Conservation (phyloP, 1,139 yeast genomes). For the Scheffersomyces segobiensis region DNA sequence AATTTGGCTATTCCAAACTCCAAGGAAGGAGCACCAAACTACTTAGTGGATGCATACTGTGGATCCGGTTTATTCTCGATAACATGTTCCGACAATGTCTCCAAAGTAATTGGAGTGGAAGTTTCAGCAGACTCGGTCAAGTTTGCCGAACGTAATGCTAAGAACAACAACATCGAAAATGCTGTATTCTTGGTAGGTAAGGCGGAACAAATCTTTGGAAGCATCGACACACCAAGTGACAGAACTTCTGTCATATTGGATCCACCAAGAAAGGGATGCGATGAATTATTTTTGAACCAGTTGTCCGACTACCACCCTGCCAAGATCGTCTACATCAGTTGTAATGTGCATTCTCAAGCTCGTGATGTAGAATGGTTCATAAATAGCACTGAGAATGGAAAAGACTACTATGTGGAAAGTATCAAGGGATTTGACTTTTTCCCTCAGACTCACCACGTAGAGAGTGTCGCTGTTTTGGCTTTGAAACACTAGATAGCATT, state of each 20-base stretch:
- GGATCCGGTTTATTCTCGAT: slow-evolving; percentile 94
- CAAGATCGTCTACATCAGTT: slow-evolving; percentile 86
- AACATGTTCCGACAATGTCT: slow-evolving; percentile 77
- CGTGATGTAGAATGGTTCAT: slow-evolving; percentile 86
- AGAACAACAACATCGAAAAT: slow-evolving; percentile 68
- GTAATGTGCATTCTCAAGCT: slow-evolving; percentile 98
- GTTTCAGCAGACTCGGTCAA: slow-evolving; percentile 88
- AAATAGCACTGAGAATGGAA: slow-evolving; percentile 63
- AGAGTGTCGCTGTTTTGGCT: slow-evolving; percentile 82
- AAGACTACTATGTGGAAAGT: slow-evolving; percentile 68
- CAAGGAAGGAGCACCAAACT: slow-evolving; percentile 44
- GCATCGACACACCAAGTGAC: slow-evolving; percentile 66
- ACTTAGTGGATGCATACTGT: slow-evolving; percentile 94
- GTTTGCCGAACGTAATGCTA: slow-evolving; percentile 83
- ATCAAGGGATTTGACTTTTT: slow-evolving; percentile 94
- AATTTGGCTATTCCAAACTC: slow-evolving; percentile 53
- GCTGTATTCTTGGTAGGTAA: slow-evolving; percentile 87
- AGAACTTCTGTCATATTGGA: slow-evolving; percentile 89
- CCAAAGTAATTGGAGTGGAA: slow-evolving; percentile 89
- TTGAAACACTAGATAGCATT: slow-evolving; percentile 11
- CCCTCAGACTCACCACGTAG: slow-evolving; percentile 98
- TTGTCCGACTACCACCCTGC: slow-evolving; percentile 81
- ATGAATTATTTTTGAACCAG: slow-evolving; percentile 81
- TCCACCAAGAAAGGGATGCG: slow-evolving; percentile 98
- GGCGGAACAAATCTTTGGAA: slow-evolving; percentile 85